Conservation (phyloP, 1,284 basidiomycete genomes). For the Athelia psychrophila region DNA sequence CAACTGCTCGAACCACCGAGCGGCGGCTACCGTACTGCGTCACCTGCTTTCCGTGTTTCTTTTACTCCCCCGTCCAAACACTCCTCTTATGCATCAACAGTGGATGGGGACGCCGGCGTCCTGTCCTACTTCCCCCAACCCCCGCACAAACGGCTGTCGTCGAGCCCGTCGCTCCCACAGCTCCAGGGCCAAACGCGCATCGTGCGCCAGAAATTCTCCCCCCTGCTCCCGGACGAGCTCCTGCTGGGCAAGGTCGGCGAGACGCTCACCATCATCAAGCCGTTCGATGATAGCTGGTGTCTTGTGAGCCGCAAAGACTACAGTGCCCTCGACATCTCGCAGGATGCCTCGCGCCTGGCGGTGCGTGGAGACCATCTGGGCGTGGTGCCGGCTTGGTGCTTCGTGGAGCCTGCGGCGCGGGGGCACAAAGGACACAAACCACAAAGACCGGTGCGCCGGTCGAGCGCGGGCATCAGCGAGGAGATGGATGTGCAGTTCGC, state of each 20-base stretch:
- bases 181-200: constrained; percentile 41
- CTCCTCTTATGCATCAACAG: neutral
- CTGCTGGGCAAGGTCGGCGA: constrained; percentile 51
- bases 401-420: constrained; percentile 48
- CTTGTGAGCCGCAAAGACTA: constrained; percentile 48
- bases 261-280: constrained; percentile 53
- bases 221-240: constrained; percentile 71
- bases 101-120: neutral
- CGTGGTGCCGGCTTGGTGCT: constrained; percentile 70
- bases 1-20: no score
- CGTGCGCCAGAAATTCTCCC: constrained; percentile 60
- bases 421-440: constrained; percentile 45
- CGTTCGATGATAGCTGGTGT: constrained; percentile 76
- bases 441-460: constrained; percentile 59
- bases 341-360: constrained; percentile 24
- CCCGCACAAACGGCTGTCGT: neutral
- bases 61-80: neutral
- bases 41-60: neutral
- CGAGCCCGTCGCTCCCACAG: neutral
- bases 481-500: constrained; percentile 36
- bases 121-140: neutral
- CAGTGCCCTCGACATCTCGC: constrained; percentile 40
- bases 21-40: neutral
- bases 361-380: constrained; percentile 55
- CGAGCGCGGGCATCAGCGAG: constrained; percentile 59